Conservation (phyloP, 768 basidiomycete species). For the Boletus insuetus region DNA sequence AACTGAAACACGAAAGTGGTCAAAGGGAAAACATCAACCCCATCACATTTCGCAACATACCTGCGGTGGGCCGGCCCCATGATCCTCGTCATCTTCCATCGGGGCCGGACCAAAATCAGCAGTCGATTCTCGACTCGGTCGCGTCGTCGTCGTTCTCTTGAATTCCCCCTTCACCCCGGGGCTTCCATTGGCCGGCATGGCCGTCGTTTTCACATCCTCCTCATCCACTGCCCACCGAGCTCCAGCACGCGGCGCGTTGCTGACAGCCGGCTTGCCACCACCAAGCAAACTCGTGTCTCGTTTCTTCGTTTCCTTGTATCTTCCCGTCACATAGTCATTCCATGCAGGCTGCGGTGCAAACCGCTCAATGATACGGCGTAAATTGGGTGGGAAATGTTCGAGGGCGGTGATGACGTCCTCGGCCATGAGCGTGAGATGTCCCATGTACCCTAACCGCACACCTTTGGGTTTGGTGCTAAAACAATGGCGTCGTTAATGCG, state of each 20-base stretch:
- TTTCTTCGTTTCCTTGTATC: conserved; percentile 83
- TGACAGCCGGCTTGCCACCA: conserved; percentile 74
- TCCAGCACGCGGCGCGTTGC: conserved; percentile 30
- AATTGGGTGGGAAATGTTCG: conserved; percentile 80
- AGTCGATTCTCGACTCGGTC: conserved; percentile 47
- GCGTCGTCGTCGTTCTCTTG: conserved; percentile 42
- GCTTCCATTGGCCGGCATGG: conserved; percentile 19
- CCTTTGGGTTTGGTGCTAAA: conserved; percentile 68
- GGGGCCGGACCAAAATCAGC: conserved; percentile 64
- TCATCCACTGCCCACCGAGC: conserved; percentile 73
- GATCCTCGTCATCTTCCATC: conserved; percentile 48
- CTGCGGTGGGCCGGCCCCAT: conserved; percentile 43
- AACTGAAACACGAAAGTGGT: conserved; percentile 47
- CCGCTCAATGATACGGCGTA: conserved; percentile 59
- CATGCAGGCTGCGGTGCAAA: conserved; percentile 78
- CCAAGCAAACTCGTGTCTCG: conserved; percentile 79
- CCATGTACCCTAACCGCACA: conserved; percentile 91
- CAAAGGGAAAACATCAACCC: neutral
- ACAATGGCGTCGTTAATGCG: conserved; percentile 6
- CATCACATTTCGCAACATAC: conserved; percentile 28
- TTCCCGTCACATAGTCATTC: conserved; percentile 85
- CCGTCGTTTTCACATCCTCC: conserved; percentile 38
- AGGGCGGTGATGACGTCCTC: conserved; percentile 92
- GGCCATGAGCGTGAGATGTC: conserved; percentile 90
- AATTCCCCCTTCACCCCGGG: conserved; percentile 55